phyloP scores from a whole-genome alignment of 2,329 filamentous ascomycete genomes.

The Ascochyta rabiei region DNA sequence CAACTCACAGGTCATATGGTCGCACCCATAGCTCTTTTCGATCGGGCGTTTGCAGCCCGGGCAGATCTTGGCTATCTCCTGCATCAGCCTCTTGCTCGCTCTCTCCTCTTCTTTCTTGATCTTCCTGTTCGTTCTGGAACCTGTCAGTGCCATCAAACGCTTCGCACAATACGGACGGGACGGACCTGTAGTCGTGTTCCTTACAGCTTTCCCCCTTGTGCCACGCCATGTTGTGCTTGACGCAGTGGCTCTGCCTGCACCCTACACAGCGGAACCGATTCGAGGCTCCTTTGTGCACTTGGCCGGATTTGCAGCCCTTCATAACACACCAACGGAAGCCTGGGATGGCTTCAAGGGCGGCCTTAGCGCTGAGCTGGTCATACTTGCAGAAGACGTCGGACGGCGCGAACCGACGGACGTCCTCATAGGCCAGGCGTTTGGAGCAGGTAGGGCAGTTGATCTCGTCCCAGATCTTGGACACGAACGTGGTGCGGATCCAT shows the following conservation, averaged over 20 bases:
- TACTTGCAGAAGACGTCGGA: constrained; percentile 51
- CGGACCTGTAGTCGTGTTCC: constrained; percentile 47
- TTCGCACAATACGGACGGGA: background rate
- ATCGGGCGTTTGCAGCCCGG: constrained; percentile 49
- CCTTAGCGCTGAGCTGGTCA: constrained; percentile 52
- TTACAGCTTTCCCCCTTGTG: constrained; percentile 49
- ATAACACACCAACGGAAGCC: constrained; percentile 61
- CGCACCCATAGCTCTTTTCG: constrained; percentile 50
- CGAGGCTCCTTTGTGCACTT: constrained; percentile 55
- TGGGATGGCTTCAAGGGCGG: constrained; percentile 51
- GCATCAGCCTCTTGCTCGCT: constrained; percentile 40
- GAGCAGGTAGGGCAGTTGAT: constrained; percentile 60
- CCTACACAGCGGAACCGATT: constrained; percentile 51
- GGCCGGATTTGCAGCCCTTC: constrained; percentile 58
- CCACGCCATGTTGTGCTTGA: constrained; percentile 45
- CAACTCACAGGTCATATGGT: constrained; percentile 48
- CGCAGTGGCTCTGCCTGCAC: constrained; percentile 48
- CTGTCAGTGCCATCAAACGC: background rate
- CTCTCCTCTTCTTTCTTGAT: constrained; percentile 35
- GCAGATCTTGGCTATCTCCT: constrained; percentile 46
- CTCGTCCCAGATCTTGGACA: constrained; percentile 51
- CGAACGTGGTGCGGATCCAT: constrained; percentile 50
- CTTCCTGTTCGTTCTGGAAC: constrained; percentile 25
- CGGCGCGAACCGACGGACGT: constrained; percentile 56
- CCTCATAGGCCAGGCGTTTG: constrained; percentile 50